phyloP scores from a whole-genome alignment of 441 rosid species.

The Metrosideros polymorpha region DNA sequence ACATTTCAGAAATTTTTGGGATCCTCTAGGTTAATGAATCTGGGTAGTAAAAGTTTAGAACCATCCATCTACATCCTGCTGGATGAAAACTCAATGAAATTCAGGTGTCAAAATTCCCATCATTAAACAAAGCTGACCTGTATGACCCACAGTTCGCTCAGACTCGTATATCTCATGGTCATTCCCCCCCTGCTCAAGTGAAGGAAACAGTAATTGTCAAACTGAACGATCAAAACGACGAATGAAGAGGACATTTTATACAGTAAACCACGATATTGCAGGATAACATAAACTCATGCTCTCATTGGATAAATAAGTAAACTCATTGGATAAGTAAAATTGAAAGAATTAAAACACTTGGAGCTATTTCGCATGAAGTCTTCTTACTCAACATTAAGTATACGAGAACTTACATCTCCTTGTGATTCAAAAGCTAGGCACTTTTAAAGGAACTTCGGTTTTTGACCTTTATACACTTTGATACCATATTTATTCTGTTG shows the following conservation, averaged over 20 bases:
- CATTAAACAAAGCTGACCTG: slow-evolving; percentile 45
- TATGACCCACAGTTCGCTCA: slow-evolving; percentile 74
- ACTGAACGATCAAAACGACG: background rate
- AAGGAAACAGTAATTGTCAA: background rate
- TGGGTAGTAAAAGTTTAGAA: background rate
- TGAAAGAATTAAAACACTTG: too few species aligned
- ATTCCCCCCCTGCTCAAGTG: slow-evolving; percentile 78
- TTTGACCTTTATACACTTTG: background rate
- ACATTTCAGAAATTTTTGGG: background rate
- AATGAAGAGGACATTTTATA: background rate
- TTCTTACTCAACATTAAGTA: background rate
- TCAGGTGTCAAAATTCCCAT: background rate
- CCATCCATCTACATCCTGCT: background rate
- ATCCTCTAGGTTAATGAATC: background rate
- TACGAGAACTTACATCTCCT: background rate
- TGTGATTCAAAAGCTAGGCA: background rate
- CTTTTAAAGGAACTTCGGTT: background rate
- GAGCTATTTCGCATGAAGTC: background rate
- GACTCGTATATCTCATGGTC: slow-evolving; percentile 92
- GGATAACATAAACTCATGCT: background rate
- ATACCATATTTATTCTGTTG: background rate
- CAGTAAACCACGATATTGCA: background rate
- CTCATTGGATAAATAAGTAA: background rate
- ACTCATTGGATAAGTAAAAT: background rate
- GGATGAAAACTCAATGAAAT: background rate